Evolutionary conservation across 805 yeast species (phyloP), one percentile per base, ranked within the genome.

Genomic region (Saturnispora sanitii): DNA sequence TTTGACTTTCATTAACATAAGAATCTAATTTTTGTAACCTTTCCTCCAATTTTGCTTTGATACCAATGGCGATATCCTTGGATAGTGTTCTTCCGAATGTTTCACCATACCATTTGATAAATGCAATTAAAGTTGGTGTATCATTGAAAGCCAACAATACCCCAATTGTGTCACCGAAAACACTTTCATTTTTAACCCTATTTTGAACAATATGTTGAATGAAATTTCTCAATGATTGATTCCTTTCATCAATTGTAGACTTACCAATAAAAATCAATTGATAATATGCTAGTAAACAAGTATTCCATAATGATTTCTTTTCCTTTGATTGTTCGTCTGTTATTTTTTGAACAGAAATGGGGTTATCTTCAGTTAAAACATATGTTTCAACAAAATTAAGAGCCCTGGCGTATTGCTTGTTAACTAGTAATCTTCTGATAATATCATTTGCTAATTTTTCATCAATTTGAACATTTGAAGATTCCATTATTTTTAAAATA

Each of bases 361-460:
- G 32, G 23, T 5, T 30, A 32, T 46, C 43, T 18, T 41, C 39
- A 3, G 47, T 33, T 20, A 46, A 37, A 18, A 58, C 19, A 34
- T 45, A 56, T 0, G 40, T 20, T 37, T 68, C 62, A 32, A 68
- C 59, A 21, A 62, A 56, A 13, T 48, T 42, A 11, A 65, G 52
- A 4, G 66, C 60, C 15, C 53, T 52, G 4, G 54, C 50, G 33
- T 55, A 60, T 27, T 61, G 49, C 26, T 55, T 53, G 12, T 49
- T 48, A 13, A 52, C 53, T 6, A 49, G 40, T 35, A 62, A 65
- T 13, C 62, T 60, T 9, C 46, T 47, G 4, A 71, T 39, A 9
- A 71, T 48, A 42, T 64, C 67, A 6, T 65, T 57, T 4, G 70
- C 56, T 12, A 70, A 52, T 1, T 56, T 55, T 1, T 69, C 55